These are phyloP conservation scores for Plectranthus barbatus DNA, from an alignment of 257 asterid genomes.

Conservation along the genomic window DNA sequence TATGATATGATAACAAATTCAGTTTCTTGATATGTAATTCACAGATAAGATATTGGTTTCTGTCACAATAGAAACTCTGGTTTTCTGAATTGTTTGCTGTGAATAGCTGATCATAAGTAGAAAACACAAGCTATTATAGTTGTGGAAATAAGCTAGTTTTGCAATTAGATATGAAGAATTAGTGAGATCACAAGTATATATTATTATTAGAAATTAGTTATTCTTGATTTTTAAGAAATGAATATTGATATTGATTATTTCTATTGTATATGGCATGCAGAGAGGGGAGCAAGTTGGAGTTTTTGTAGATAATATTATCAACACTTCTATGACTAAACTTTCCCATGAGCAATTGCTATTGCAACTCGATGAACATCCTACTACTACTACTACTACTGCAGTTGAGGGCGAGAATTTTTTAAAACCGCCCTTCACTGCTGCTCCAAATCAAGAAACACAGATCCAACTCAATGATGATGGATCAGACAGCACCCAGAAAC, in stretches of 20 bases:
- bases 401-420: conserved; percentile 31
- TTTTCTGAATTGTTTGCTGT: neutral
- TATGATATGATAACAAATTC: neutral
- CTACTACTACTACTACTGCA: too few species aligned
- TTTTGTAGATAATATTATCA: conserved; percentile 17
- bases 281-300: conserved; percentile 20
- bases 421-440: conserved; percentile 15
- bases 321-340: neutral
- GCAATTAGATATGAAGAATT: neutral
- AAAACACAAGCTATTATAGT: neutral
- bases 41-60: neutral
- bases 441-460: too few species aligned
- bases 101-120: conserved; percentile 5
- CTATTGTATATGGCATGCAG: too few species aligned
- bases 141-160: too few species aligned
- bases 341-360: conserved; percentile 17
- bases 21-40: neutral
- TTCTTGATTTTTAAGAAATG: too few species aligned
- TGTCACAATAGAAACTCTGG: neutral
- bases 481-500: conserved; percentile 7
- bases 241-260: too few species aligned
- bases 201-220: too few species aligned
- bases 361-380: conserved; percentile 11
- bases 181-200: neutral
- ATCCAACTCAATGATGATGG: conserved; percentile 11